Evolutionary conservation across 768 basidiomycete species (phyloP), one percentile per base, ranked within the genome.

Genomic region (Termitomyces sp.): DNA sequence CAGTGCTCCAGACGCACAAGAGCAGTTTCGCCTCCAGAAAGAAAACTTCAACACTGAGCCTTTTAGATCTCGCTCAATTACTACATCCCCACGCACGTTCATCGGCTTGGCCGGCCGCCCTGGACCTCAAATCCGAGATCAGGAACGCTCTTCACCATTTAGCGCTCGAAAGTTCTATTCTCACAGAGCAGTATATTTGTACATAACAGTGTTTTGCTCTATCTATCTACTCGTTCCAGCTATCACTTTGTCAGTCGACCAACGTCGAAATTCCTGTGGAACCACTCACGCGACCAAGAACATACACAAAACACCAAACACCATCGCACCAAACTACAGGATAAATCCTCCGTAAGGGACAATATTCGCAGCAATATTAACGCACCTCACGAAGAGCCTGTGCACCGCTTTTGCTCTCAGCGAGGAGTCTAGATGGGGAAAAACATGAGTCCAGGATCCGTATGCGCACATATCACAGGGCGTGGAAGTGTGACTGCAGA

Each of bases 331-430:
- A 74, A 95, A 95, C 93, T 95, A 72, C 61, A 64, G 71, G 62
- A 50, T 40, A 46, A 57, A 49, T 36, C 46, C 38, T n/a, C 35
- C 44, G 53, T 56, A 57, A 51, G 57, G 50, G 57, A 60, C 49
- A 50, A 38, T 55, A 57, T 64, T 54, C 43, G 30, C 48, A 53
- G 58, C 48, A 50, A 47, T 44, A 49, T 55, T 58, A 30, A 36
- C 82, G 68, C 70, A 87, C 92, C 87, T 97, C 94, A 44, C 93
- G 89, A 69, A 95, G 71, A n/a, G 93, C 91, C 73, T 95, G 94
- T 69, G 80, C 85, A 54, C 82, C 89, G 69, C 90, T 91, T 72
- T 90, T 91, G 74, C 91, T 94, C 70, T 95, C 94, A 56, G 85
- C 85, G 48, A 96, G 77, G 66, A 96, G 74, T 60, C 94, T 68